Evolutionary conservation across 2,329 filamentous ascomycete genomes (phyloP).

Genomic region (Dactylonectria estremocensis): DNA sequence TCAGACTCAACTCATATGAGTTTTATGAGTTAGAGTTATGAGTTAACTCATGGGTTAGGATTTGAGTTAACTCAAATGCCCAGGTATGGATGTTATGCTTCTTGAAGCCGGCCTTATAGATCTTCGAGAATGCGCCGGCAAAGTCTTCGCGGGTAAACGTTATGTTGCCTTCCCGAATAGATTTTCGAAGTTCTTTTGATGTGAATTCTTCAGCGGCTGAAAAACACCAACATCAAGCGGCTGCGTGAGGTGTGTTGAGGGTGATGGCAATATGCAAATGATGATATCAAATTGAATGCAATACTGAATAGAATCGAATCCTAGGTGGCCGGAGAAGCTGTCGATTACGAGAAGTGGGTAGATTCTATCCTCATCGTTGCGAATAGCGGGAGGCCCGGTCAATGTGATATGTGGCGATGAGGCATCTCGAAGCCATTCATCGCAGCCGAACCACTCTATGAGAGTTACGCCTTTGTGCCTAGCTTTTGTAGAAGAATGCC

Average conservation of each 20-base stretch:
- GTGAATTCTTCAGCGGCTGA: not conserved
- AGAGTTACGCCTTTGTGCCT: not conserved
- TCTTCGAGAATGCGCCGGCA: not conserved
- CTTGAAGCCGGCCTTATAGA: not conserved
- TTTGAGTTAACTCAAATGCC: not conserved
- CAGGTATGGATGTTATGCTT: not conserved
- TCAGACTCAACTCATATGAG: no score
- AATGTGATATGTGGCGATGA: not conserved
- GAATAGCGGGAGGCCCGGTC: not conserved
- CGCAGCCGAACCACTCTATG: slow-evolving; percentile 13
- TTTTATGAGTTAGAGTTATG: not conserved
- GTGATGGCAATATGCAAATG: not conserved
- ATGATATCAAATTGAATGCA: no score
- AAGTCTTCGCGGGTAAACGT: not conserved
- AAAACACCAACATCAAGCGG: no score
- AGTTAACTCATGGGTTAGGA: not conserved
- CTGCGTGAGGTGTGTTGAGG: not conserved
- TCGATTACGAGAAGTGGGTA: not conserved
- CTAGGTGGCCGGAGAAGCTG: not conserved
- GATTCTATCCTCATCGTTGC: not conserved
- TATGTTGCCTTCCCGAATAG: slow-evolving; percentile 10
- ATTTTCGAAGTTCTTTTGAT: slow-evolving; percentile 4
- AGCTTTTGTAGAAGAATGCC: not conserved
- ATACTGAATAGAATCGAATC: not conserved
- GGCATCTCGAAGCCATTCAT: slow-evolving; percentile 9